Percentiles rank a stretch among this genome's conserved stretches.
These are phyloP conservation scores for Marchantia paleacea DNA, from an alignment of 225 moss, liverwort and hornwort species.

Conservation along the genomic window DNA sequence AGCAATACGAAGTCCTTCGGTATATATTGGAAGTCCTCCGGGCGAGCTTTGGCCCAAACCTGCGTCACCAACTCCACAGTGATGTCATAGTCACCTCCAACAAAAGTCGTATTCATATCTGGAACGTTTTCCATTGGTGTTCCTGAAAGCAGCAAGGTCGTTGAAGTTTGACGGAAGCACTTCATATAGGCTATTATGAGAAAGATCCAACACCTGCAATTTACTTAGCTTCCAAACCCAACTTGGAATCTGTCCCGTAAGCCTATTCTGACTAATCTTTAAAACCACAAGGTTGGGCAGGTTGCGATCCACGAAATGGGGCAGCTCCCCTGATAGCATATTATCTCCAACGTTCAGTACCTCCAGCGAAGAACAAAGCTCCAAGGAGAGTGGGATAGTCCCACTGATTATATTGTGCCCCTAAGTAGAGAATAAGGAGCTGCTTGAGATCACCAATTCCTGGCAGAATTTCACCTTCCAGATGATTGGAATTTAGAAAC, in stretches of 20 bases:
- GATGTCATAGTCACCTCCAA: neutral
- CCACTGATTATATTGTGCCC: neutral
- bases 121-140: neutral
- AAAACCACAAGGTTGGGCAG: neutral
- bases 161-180: too few species aligned
- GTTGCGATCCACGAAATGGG: neutral
- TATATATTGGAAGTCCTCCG: neutral
- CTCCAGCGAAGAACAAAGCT: neutral
- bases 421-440: neutral
- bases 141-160: neutral
- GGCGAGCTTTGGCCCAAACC: neutral
- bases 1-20: neutral
- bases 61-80: neutral
- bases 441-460: neutral
- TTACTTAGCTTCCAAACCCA: conserved; percentile 11
- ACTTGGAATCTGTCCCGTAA: conserved; percentile 1
- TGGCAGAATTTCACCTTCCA: conserved; percentile 1
- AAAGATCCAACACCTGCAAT: conserved; percentile 15
- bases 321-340: neutral
- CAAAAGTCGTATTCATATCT: too few species aligned
- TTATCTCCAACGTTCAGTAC: conserved; percentile 13
- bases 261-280: neutral
- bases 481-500: too few species aligned
- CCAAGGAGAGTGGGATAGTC: neutral
- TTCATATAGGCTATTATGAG: too few species aligned